A percentile compares a stretch with the other conserved stretches of the same genome.
These are phyloP conservation scores for Protea cynaroides DNA, from an alignment of 164 flowering plant species.

Conservation along the genomic window DNA sequence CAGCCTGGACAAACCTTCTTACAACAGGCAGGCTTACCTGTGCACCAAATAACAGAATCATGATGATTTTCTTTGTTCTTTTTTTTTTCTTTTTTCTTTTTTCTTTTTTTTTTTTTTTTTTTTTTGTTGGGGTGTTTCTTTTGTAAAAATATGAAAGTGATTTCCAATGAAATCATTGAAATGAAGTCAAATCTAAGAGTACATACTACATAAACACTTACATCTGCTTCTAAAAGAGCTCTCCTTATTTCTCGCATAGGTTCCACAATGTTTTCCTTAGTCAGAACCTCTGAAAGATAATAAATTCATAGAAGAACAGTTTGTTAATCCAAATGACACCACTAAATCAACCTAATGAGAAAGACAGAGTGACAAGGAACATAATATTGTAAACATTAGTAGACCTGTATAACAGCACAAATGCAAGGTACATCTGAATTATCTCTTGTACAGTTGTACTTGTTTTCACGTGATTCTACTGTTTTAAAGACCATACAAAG, in stretches of 20 bases:
- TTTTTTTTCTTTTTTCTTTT: no score
- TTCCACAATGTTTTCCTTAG: constrained; percentile 93
- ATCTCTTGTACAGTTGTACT: no score
- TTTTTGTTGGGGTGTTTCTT: neutral
- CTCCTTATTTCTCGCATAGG: constrained; percentile 96
- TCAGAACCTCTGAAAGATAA: constrained; percentile 65
- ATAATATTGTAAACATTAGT: neutral
- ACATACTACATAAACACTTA: constrained; percentile 25
- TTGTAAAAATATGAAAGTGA: neutral
- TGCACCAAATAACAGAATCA: neutral
- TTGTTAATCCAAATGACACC: neutral
- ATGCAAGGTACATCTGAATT: no score
- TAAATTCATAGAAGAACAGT: constrained; percentile 2
- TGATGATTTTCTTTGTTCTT: no score
- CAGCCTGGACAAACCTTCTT: constrained; percentile 87
- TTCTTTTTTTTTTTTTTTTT: neutral
- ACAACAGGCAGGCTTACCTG: constrained; percentile 98
- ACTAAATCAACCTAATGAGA: neutral
- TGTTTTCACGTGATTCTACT: no score
- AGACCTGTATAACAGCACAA: no score
- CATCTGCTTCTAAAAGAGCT: constrained; percentile 98
- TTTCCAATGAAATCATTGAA: neutral
- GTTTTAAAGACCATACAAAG: no score
- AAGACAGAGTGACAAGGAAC: neutral
- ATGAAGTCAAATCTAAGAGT: neutral